Conservation (phyloP, 2,329 filamentous ascomycete species). For the Sporothrix pallida region DNA sequence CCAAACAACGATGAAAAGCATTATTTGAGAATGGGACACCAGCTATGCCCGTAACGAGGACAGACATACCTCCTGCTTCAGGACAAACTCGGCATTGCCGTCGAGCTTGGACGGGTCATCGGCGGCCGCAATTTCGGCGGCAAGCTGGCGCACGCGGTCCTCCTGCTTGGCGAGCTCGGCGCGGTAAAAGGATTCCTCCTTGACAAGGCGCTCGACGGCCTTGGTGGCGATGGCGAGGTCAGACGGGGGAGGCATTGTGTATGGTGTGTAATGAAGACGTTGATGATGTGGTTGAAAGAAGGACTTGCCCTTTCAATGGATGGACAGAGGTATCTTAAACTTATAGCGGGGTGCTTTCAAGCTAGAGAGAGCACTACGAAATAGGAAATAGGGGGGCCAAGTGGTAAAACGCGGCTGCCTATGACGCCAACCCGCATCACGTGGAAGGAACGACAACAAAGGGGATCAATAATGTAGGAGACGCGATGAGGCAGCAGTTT, state of each 20-base stretch:
- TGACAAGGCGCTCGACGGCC: constrained; percentile 81
- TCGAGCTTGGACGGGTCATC: constrained; percentile 59
- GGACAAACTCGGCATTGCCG: constrained; percentile 75
- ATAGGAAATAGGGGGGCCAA: constrained; percentile 6
- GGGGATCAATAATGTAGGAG: neutral
- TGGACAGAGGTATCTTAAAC: neutral
- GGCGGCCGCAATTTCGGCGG: constrained; percentile 59
- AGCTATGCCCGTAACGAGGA: constrained; percentile 14
- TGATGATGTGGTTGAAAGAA: neutral
- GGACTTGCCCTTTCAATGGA: neutral
- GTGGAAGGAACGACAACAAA: constrained; percentile 15
- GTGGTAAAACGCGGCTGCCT: constrained; percentile 13
- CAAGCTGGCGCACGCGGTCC: constrained; percentile 70
- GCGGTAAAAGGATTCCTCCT: constrained; percentile 90
- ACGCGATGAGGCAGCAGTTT: neutral
- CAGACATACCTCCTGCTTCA: constrained; percentile 83
- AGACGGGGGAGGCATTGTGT: constrained; percentile 74
- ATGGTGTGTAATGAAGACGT: neutral
- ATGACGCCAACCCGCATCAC: constrained; percentile 22
- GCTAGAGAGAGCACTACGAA: constrained; percentile 14
- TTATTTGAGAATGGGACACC: neutral
- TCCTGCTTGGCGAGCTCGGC: constrained; percentile 80
- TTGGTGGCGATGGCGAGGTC: constrained; percentile 79
- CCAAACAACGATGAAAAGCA: constrained; percentile 21
- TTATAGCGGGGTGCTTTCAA: constrained; percentile 17